Percentiles rank a stretch among this genome's conserved stretches.
These are phyloP conservation scores for Metschnikowia similis DNA, from an alignment of 805 yeast genomes.

Conservation along the genomic window DNA sequence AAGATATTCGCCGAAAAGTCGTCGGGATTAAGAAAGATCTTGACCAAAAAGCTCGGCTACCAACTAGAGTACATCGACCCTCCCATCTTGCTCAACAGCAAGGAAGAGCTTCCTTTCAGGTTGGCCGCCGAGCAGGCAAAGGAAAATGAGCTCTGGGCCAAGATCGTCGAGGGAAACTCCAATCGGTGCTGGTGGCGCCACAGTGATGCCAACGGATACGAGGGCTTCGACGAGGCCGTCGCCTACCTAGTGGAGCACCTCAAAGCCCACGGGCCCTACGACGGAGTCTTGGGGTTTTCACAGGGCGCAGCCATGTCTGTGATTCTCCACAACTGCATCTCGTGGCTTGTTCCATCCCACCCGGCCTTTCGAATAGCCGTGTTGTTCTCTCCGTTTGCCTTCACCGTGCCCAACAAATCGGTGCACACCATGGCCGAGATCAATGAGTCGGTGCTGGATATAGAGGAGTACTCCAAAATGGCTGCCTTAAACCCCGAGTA, in stretches of 20 bases:
- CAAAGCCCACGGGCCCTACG: slow-evolving; percentile 36
- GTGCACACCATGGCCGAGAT: slow-evolving; percentile 15
- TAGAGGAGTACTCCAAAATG: slow-evolving; percentile 17
- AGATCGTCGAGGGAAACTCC: slow-evolving; percentile 22
- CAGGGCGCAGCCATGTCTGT: slow-evolving; percentile 42
- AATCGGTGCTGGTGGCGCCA: slow-evolving; percentile 39
- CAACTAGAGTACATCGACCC: slow-evolving; percentile 35
- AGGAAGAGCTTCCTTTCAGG: slow-evolving; percentile 27
- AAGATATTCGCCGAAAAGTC: slow-evolving; percentile 30
- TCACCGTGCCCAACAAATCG: slow-evolving; percentile 22
- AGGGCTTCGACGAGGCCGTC: slow-evolving; percentile 28
- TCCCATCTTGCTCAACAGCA: slow-evolving; percentile 20
- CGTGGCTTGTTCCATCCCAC: slow-evolving; percentile 20
- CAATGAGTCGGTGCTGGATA: slow-evolving; percentile 20
- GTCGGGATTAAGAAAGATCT: slow-evolving; percentile 26
- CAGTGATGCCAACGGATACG: slow-evolving; percentile 17
- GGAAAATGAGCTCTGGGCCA: slow-evolving; percentile 26
- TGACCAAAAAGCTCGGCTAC: slow-evolving; percentile 23
- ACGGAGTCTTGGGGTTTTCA: slow-evolving; percentile 40
- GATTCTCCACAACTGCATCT: slow-evolving; percentile 23
- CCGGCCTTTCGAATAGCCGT: slow-evolving; percentile 26
- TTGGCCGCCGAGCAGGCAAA: slow-evolving; percentile 25
- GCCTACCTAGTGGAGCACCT: slow-evolving; percentile 25
- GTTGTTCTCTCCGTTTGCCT: slow-evolving; percentile 34
- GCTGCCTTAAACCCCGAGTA: slow-evolving; percentile 20